Base-by-base conservation (phyloP, 78 protist genomes). In the Goniomonas avonlea region DNA sequence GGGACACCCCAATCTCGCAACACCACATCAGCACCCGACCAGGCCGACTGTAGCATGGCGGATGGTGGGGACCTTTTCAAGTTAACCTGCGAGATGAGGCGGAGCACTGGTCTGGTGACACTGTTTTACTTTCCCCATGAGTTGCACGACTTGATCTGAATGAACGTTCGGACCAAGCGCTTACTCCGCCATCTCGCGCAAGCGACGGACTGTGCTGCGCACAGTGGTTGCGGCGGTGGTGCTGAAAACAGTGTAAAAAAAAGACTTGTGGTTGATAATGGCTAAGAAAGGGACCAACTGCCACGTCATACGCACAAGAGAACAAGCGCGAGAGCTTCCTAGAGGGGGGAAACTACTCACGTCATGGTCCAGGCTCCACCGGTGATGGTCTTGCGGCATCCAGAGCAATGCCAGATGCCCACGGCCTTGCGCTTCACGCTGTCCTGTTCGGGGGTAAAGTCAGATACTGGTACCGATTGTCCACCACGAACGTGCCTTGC, bases 381-480 rank as follows among this genome's bases (percentile, higher is more conserved):
- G 41, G 97, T 95, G 21, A 90, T 32, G 39, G 82, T 75, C 88
- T 85, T 91, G 39, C 96, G 89, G 73, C 93, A 81, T 5, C 77
- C 85, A n/a, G n/a, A 58, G 95, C 99, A 96, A 55, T 76, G 75
- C 99, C 99, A 96, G 93, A 96, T 94, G 73, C 99, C 99, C 55
- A 93, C 97, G 39, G 89, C 92, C 2, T 74, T 47, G 37, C 99
- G 85, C 85, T 77, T 86, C 35, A 96, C 92, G 66, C 90, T 4
- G 65, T 89, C 94, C 88, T 82, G 38, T 68, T 53, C 75, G 75
- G 53, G 13, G 13, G 13, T 45, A 45, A 45, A 45, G 13, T 45
- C 25, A 17, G 53, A 45, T 45, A 13, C 9, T 9, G 53, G 25
- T 9, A 45, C 13, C 25, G 53, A 45, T 45, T 9, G 53, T 13